Evolutionary conservation across 2,329 filamentous ascomycete genomes (phyloP).

Genomic region (Eutypa lata): DNA sequence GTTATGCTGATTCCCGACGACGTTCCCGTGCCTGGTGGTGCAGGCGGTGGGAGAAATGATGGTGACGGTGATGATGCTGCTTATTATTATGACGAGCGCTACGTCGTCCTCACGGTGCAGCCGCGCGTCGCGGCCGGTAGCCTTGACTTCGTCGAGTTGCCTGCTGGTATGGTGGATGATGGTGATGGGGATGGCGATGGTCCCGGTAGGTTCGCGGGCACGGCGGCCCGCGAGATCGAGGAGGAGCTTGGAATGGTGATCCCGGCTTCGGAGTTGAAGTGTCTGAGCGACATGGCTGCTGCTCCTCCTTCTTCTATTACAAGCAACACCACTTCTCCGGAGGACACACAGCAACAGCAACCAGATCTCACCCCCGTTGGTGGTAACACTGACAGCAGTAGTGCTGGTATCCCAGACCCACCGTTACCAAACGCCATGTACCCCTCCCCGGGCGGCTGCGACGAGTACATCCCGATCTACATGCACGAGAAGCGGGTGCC

Average conservation of each 20-base stretch:
- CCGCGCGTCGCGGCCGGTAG: constrained; percentile 54
- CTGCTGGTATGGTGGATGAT: constrained; percentile 57
- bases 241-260: constrained; percentile 59
- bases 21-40: too few species aligned
- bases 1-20: constrained; percentile 55
- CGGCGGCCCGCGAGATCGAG: constrained; percentile 57
- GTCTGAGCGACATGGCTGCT: constrained; percentile 49
- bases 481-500: constrained; percentile 52
- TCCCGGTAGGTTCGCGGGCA: constrained; percentile 56
- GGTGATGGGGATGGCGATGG: too few species aligned
- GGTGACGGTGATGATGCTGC: too few species aligned
- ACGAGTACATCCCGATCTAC: constrained; percentile 59
- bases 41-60: too few species aligned
- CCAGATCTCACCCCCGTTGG: too few species aligned
- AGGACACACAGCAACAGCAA: too few species aligned
- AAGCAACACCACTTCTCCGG: background rate
- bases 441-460: constrained; percentile 57
- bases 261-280: constrained; percentile 41
- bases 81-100: constrained; percentile 51
- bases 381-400: too few species aligned
- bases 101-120: constrained; percentile 58
- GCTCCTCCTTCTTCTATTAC: background rate
- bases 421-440: constrained; percentile 51
- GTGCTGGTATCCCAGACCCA: too few species aligned
- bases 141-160: constrained; percentile 54